phyloP scores from a whole-genome alignment of 1,139 yeast species.

The Candida mesenterica region DNA sequence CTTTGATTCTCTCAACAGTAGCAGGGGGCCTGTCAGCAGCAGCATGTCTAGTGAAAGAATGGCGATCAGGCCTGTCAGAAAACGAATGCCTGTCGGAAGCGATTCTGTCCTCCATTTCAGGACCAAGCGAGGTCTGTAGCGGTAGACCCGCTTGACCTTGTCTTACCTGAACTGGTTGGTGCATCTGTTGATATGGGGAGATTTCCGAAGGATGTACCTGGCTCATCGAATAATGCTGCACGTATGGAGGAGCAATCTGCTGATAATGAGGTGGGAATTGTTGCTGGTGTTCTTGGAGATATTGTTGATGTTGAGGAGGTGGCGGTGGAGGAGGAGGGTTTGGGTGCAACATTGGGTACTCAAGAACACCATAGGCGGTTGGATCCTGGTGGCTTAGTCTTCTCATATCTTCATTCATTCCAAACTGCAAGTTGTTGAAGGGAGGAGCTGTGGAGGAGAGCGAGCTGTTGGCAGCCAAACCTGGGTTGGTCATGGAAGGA shows the following conservation, averaged over 20 bases:
- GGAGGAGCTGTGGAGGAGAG: neutral
- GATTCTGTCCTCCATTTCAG: too few relatives aligned
- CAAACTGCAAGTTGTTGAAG: neutral
- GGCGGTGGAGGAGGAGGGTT: neutral
- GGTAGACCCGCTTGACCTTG: neutral
- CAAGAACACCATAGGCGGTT: neutral
- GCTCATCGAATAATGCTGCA: neutral
- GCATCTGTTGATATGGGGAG: neutral
- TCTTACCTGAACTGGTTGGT: neutral
- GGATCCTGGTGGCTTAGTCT: neutral
- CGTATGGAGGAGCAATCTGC: neutral
- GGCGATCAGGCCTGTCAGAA: too few relatives aligned
- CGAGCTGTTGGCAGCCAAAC: neutral
- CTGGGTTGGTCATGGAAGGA: neutral
- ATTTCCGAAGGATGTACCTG: neutral
- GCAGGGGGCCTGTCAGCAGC: too few relatives aligned
- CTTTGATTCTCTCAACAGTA: slow-evolving; percentile 5
- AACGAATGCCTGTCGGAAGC: too few relatives aligned
- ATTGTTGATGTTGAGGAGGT: neutral
- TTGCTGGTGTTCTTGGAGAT: neutral
- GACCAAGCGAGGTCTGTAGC: too few relatives aligned
- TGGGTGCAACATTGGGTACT: slow-evolving; percentile 1
- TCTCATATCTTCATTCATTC: neutral
- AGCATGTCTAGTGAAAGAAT: too few relatives aligned
- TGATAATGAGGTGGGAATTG: neutral